phyloP scores from a whole-genome alignment of 331 rosid genomes.

The Quercus phellos region DNA sequence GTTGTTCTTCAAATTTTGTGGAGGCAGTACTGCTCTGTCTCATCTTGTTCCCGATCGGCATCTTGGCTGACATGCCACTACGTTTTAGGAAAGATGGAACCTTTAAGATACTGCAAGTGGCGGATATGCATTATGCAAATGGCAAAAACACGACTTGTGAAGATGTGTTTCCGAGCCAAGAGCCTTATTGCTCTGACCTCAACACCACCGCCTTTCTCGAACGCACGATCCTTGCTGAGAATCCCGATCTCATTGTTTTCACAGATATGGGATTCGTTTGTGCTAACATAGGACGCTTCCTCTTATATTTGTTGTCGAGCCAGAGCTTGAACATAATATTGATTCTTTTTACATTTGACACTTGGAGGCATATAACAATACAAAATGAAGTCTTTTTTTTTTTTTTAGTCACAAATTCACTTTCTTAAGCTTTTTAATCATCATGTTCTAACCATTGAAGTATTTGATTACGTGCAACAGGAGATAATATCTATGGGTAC shows the following conservation, averaged over 20 bases:
- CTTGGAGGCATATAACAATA: too few species aligned
- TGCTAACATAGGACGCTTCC: neutral
- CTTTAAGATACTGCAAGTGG: slow-evolving; percentile 90
- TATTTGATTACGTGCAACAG: slow-evolving; percentile 25
- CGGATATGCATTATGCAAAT: slow-evolving; percentile 87
- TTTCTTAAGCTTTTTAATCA: too few species aligned
- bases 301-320: neutral
- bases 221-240: slow-evolving; percentile 83
- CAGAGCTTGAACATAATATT: too few species aligned
- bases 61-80: slow-evolving; percentile 33
- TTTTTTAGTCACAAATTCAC: too few species aligned
- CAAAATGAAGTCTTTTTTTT: too few species aligned
- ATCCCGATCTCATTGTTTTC: slow-evolving; percentile 82
- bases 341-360: too few species aligned
- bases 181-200: slow-evolving; percentile 67
- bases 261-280: slow-evolving; percentile 42
- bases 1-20: slow-evolving; percentile 12
- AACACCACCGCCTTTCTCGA: slow-evolving; percentile 66
- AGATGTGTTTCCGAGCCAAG: slow-evolving; percentile 54
- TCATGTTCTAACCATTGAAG: too few species aligned
- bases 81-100: slow-evolving; percentile 52
- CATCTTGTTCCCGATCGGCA: slow-evolving; percentile 26
- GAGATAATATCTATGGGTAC: slow-evolving; percentile 61
- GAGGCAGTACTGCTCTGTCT: neutral
- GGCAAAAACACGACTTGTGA: slow-evolving; percentile 57